phyloP scores from a whole-genome alignment of 306 rosid genomes.

The Casuarina cunninghamiana region DNA sequence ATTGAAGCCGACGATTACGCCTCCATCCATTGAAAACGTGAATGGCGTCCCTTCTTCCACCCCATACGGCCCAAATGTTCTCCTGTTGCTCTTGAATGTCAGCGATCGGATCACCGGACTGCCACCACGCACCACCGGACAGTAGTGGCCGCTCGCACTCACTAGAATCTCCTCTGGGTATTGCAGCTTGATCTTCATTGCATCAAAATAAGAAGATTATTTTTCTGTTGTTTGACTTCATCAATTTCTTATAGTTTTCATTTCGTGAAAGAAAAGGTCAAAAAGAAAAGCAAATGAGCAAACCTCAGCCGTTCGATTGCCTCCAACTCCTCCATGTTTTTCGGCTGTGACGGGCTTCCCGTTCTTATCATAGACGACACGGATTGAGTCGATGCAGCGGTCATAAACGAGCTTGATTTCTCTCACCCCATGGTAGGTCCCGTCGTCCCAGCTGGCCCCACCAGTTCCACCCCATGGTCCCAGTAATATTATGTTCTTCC shows the following conservation, averaged over 20 bases:
- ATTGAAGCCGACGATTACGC: conserved; percentile 54
- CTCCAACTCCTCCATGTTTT: conserved; percentile 65
- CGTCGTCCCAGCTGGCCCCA: conserved; percentile 67
- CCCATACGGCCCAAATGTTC: conserved; percentile 61
- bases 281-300: background rate
- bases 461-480: conserved; percentile 81
- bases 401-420: conserved; percentile 47
- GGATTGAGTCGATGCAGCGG: conserved; percentile 56
- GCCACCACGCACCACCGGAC: conserved; percentile 35
- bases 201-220: background rate
- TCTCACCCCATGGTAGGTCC: conserved; percentile 53
- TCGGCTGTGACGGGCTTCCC: conserved; percentile 51
- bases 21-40: conserved; percentile 51
- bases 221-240: too few relatives aligned
- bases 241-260: background rate
- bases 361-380: conserved; percentile 51
- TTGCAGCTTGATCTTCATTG: conserved; percentile 50
- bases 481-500: conserved; percentile 28
- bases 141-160: conserved; percentile 53
- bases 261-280: background rate
- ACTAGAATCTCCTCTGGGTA: conserved; percentile 52
- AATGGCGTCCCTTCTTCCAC: conserved; percentile 66
- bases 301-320: conserved; percentile 46
- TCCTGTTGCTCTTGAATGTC: conserved; percentile 49
- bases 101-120: conserved; percentile 57